A percentile compares a stretch with the other conserved stretches of the same genome.
Conservation (phyloP, 192 early-diverging fungal genomes). For the Chytriomyces sp. region DNA sequence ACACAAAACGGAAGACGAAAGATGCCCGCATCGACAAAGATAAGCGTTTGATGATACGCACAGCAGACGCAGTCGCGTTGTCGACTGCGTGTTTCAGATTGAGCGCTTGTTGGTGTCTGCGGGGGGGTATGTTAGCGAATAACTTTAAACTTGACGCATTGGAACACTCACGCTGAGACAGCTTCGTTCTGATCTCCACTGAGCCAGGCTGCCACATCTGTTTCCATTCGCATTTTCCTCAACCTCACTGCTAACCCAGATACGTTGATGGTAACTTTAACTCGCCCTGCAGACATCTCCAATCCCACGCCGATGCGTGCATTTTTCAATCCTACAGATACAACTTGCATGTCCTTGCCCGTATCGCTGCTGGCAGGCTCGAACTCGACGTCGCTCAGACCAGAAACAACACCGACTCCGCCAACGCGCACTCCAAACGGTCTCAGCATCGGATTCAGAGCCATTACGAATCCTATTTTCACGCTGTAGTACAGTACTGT, state of each 20-base stretch:
- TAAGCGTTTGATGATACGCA: too few species aligned
- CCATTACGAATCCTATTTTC: background rate
- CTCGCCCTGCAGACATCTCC: background rate
- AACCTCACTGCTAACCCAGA: background rate
- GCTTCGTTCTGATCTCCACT: too few species aligned
- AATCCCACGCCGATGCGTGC: background rate
- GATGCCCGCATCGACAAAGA: background rate
- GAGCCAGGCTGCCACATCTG: too few species aligned
- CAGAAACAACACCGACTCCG: conserved; percentile 7
- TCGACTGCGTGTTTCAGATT: too few species aligned
- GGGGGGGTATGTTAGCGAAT: too few species aligned
- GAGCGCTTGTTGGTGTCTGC: too few species aligned
- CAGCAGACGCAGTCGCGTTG: too few species aligned
- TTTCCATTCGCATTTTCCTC: too few species aligned
- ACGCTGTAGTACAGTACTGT: conserved; percentile 17
- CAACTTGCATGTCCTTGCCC: background rate
- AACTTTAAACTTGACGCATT: too few species aligned
- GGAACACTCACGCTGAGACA: too few species aligned
- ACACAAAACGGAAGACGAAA: background rate
- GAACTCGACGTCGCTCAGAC: conserved; percentile 14
- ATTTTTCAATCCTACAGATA: background rate
- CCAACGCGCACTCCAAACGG: conserved; percentile 21
- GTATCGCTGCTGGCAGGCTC: background rate
- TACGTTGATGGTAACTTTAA: background rate
- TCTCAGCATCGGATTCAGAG: background rate